phyloP scores from a whole-genome alignment of 1,284 basidiomycete genomes.

The Ustilago lituana region DNA sequence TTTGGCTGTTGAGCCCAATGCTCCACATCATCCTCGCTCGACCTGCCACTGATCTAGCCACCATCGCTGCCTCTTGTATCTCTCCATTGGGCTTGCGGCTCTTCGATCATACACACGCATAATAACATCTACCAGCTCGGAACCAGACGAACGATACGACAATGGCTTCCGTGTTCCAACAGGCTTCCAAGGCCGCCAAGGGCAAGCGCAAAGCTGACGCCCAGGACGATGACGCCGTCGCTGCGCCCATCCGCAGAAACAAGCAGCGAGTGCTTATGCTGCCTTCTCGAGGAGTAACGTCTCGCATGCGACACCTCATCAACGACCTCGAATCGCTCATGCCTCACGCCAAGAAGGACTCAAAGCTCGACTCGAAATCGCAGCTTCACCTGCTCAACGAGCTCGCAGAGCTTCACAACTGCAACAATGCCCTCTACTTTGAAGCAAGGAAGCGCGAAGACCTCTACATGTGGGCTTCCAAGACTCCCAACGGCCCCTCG shows the following conservation, averaged over 20 bases:
- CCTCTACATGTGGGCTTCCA: slow-evolving; percentile 94
- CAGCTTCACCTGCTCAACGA: slow-evolving; percentile 93
- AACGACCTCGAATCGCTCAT: slow-evolving; percentile 88
- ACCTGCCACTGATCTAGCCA: background rate
- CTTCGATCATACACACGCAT: background rate
- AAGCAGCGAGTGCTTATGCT: slow-evolving; percentile 83
- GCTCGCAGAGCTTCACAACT: slow-evolving; percentile 95
- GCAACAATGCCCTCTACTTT: slow-evolving; percentile 97
- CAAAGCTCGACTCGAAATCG: slow-evolving; percentile 88
- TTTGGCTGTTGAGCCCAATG: background rate
- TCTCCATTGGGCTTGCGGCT: no score
- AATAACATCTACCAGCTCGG: no score
- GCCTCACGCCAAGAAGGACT: slow-evolving; percentile 90
- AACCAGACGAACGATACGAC: no score
- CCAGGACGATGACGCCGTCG: slow-evolving; percentile 15
- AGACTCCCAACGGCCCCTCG: slow-evolving; percentile 96
- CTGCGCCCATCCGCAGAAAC: slow-evolving; percentile 60
- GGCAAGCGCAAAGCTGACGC: slow-evolving; percentile 55
- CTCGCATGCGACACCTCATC: slow-evolving; percentile 97
- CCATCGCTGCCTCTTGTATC: background rate
- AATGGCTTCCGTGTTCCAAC: slow-evolving; percentile 52
- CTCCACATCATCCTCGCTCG: slow-evolving; percentile 4
- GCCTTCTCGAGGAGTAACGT: slow-evolving; percentile 91
- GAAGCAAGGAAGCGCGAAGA: slow-evolving; percentile 90
- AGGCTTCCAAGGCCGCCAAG: slow-evolving; percentile 47